A percentile compares a stretch with the other conserved stretches of the same genome.
Evolutionary conservation across 2,329 filamentous ascomycete genomes (phyloP).

Genomic region (Botrytis fragariae): DNA sequence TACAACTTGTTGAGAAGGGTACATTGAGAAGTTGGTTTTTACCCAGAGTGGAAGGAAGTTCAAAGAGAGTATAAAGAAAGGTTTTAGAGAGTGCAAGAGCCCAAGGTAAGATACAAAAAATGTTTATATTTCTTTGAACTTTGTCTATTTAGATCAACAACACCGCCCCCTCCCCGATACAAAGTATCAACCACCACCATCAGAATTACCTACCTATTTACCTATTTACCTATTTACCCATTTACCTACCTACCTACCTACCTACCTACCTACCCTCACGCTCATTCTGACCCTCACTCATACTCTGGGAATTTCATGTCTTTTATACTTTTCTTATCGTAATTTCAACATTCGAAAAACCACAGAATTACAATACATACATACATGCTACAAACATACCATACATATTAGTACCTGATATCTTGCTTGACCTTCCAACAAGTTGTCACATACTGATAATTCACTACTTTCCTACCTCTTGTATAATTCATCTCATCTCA

Average conservation of each 20-base stretch:
- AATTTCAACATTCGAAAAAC: background rate
- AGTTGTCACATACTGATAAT: background rate
- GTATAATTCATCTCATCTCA: background rate
- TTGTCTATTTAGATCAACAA: background rate
- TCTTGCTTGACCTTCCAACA: background rate
- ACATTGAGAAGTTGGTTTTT: background rate
- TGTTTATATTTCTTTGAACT: constrained; percentile 4
- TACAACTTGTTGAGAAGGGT: background rate
- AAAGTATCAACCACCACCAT: background rate
- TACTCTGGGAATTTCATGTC: background rate
- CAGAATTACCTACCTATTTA: background rate
- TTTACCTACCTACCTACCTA: too few species aligned
- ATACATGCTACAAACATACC: background rate
- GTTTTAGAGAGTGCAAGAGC: background rate
- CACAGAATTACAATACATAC: background rate
- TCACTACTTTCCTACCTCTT: background rate
- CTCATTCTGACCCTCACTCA: background rate
- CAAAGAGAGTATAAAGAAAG: constrained; percentile 11
- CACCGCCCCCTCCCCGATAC: background rate
- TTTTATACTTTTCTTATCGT: background rate
- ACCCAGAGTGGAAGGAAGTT: background rate
- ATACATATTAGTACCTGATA: background rate
- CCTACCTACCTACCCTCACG: too few species aligned
- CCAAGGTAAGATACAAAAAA: constrained; percentile 6
- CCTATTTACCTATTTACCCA: too few species aligned